Evolutionary conservation across 148 eudicot genomes (phyloP).

Genomic region (Silene uniflora): DNA sequence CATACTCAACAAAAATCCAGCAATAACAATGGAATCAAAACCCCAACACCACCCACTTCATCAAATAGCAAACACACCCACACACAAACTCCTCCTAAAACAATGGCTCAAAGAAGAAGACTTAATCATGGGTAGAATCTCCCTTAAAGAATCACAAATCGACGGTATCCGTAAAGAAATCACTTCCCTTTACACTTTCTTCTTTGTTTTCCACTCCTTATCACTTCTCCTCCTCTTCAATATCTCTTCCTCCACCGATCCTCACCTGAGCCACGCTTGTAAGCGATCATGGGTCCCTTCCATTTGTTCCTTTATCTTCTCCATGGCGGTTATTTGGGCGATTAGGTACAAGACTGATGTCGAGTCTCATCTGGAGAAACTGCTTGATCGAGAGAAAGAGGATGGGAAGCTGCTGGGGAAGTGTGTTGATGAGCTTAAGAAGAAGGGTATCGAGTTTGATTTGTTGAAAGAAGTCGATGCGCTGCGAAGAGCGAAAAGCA

Average conservation of each 20-base stretch:
- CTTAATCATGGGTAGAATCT: conserved; percentile 53
- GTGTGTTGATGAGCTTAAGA: conserved; percentile 77
- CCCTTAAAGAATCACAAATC: conserved; percentile 79
- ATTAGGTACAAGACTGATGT: conserved; percentile 67
- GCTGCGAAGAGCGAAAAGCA: conserved; percentile 62
- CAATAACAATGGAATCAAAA: conserved; percentile 41
- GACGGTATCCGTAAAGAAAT: conserved; percentile 52
- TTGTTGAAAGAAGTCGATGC: conserved; percentile 77
- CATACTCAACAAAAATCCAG: neutral
- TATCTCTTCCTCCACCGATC: conserved; percentile 26
- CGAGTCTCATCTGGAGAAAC: conserved; percentile 56
- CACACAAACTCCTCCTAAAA: conserved; percentile 82
- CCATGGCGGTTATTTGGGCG: conserved; percentile 69
- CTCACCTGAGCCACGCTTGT: conserved; percentile 26
- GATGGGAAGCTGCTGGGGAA: conserved; percentile 58
- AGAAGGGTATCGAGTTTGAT: conserved; percentile 74
- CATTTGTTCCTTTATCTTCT: conserved; percentile 50
- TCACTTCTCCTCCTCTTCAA: conserved; percentile 62
- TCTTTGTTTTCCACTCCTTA: conserved; percentile 73
- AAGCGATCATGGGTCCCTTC: conserved; percentile 67
- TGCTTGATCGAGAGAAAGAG: conserved; percentile 67
- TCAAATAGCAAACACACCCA: conserved; percentile 70
- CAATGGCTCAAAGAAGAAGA: conserved; percentile 89
- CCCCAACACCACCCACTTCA: conserved; percentile 64
- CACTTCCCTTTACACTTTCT: conserved; percentile 73